Evolutionary conservation across 2,329 filamentous ascomycete genomes (phyloP).

Genomic region (Samsoniella hepiali): DNA sequence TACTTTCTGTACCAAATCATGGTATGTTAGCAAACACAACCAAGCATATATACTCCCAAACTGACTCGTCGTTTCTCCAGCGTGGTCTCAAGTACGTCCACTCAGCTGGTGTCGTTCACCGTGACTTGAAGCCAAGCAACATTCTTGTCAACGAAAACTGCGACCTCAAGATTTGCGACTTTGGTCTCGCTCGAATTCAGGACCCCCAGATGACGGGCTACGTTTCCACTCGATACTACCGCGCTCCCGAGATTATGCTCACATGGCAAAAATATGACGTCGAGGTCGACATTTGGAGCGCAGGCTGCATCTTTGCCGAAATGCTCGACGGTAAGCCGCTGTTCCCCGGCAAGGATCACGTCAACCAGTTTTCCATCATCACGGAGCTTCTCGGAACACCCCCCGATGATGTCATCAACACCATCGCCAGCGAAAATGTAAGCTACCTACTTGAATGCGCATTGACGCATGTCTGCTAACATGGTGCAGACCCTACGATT

Average conservation of each 20-base stretch:
- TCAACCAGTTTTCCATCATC: conserved; percentile 99
- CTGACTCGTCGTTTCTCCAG: conserved; percentile 43
- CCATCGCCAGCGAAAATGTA: conserved; percentile 96
- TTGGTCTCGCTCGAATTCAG: conserved; percentile 94
- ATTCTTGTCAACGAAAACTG: conserved; percentile 99
- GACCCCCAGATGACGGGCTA: conserved; percentile 99
- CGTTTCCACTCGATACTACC: conserved; percentile 97
- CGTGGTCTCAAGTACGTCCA: conserved; percentile 98
- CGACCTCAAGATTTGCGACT: conserved; percentile 99
- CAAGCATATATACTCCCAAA: background rate
- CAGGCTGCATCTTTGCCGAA: conserved; percentile 97
- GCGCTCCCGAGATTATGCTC: conserved; percentile 98
- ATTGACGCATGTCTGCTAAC: conserved; percentile 22
- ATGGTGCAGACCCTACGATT: conserved; percentile 78
- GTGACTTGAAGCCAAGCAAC: conserved; percentile 97
- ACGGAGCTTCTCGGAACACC: conserved; percentile 95
- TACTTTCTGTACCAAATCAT: conserved; percentile 99
- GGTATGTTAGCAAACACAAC: conserved; percentile 51
- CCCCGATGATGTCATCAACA: conserved; percentile 97
- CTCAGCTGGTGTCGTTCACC: conserved; percentile 95
- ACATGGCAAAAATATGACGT: conserved; percentile 99
- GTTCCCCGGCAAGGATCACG: conserved; percentile 98
- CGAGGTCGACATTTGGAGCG: conserved; percentile 99
- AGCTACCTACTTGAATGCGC: conserved; percentile 32
- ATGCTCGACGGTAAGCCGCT: conserved; percentile 98